phyloP scores from a whole-genome alignment of 345 rosid species.

The Ceriops zippeliana region DNA sequence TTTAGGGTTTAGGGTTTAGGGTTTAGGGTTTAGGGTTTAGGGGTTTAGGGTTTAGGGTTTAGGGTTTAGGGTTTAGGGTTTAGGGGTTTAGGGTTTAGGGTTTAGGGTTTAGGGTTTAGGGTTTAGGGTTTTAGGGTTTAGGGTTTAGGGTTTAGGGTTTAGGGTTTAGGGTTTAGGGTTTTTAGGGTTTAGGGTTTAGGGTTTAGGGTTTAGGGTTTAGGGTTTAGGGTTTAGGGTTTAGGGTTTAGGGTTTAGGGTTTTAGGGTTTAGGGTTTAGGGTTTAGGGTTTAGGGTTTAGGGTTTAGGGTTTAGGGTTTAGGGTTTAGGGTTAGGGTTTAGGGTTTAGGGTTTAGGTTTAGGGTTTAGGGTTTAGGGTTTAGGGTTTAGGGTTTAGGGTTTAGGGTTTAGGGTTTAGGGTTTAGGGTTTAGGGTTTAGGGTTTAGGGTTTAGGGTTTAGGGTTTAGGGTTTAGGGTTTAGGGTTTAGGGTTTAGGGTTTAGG shows the following conservation, averaged over 20 bases:
- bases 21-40: conserved; percentile 7
- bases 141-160: conserved; percentile 28
- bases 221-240: conserved; percentile 21
- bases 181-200: too few relatives aligned
- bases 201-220: too few relatives aligned
- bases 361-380: conserved; percentile 26
- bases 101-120: conserved; percentile 24
- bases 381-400: conserved; percentile 15
- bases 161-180: conserved; percentile 25
- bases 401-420: conserved; percentile 18
- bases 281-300: conserved; percentile 8
- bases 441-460: conserved; percentile 22
- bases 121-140: conserved; percentile 19
- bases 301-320: conserved; percentile 13
- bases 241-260: conserved; percentile 16
- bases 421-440: conserved; percentile 29
- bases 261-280: conserved; percentile 15
- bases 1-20: conserved; percentile 15
- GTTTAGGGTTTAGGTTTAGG: conserved; percentile 21
- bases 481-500: conserved; percentile 20
- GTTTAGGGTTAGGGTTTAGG: conserved; percentile 17
- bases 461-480: conserved; percentile 26
- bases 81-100: conserved; percentile 23
- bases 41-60: conserved; percentile 16
- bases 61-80: conserved; percentile 20